A percentile compares a stretch with the other conserved stretches of the same genome.
phyloP scores from a whole-genome alignment of 2,329 filamentous ascomycete species.

The Calonectria pauciramosa region DNA sequence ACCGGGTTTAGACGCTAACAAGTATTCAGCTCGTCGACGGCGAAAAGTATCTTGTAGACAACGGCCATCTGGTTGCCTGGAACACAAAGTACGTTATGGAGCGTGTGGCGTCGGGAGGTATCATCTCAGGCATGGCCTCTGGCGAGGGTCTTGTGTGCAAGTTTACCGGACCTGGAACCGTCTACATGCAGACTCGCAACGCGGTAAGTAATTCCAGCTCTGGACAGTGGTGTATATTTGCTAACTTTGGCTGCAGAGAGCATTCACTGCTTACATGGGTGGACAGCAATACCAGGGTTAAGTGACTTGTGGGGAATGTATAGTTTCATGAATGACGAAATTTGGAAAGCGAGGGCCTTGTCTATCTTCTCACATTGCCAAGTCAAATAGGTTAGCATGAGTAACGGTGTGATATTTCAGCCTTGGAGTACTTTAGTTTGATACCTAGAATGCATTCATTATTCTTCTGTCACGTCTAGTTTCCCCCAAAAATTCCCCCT shows the following conservation, averaged over 20 bases:
- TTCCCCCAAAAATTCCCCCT: too few species aligned
- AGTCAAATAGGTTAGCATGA: conserved; percentile 7
- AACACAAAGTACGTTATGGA: conserved; percentile 95
- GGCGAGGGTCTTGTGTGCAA: conserved; percentile 94
- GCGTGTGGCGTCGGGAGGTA: conserved; percentile 88
- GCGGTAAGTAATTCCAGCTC: conserved; percentile 63
- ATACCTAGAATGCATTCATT: conserved; percentile 35
- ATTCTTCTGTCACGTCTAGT: not conserved
- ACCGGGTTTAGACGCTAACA: conserved; percentile 16
- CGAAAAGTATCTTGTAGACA: conserved; percentile 93
- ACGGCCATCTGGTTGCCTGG: conserved; percentile 95
- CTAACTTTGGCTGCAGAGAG: conserved; percentile 54
- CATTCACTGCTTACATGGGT: conserved; percentile 66
- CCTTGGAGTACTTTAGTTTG: conserved; percentile 30
- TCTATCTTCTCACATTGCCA: not conserved
- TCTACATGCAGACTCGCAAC: conserved; percentile 95
- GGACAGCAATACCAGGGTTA: conserved; percentile 57
- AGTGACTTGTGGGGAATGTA: not conserved
- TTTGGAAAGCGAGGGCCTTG: not conserved
- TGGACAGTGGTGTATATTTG: not conserved
- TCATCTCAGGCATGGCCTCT: conserved; percentile 88
- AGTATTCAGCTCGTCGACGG: conserved; percentile 67
- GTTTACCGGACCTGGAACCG: conserved; percentile 90
- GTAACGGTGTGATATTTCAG: conserved; percentile 21
- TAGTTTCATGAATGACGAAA: not conserved